Evolutionary conservation across 179 eudicot species (phyloP), one percentile per base, ranked within the genome.

Genomic region (Silene vulgaris): DNA sequence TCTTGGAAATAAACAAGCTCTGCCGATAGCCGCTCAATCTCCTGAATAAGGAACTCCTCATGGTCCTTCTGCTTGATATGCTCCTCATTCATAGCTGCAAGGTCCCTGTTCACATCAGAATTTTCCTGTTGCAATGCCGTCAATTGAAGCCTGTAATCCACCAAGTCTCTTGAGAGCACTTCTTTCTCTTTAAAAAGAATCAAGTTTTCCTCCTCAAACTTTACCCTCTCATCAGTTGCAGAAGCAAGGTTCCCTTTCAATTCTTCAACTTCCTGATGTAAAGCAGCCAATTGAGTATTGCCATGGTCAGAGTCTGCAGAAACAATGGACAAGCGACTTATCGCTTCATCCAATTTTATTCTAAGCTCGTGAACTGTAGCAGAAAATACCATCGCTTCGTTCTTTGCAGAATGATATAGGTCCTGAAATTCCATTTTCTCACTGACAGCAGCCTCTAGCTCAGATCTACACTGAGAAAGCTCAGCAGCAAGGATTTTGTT

Each of bases 391-490:
- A 69, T 85, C 35, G 75, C 81, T 75, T 92, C 92, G 21, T 79
- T 77, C 74, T 83, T 88, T 14, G 86, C 86, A 70, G 60, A 19
- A 70, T 76, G 69, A 76, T 79, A 80, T 80, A 88, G 77, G 75
- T 79, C 81, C 79, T 83, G 87, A 61, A 85, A 81, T 28, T 87
- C 88, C 73, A 80, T 85, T 80, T 71, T 90, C 73, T 77, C 88
- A 66, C 73, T 79, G 56, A 83, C 57, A 76, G 80, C 82, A 74
- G 69, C 80, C 69, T 85, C 84, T 68, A 92, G 81, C 70, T 95
- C 90, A 80, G 88, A 85, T 74, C 87, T 86, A 79, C 86, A 89
- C 77, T 79, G 79, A 60, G 80, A 79, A 82, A 88, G 90, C 82
- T 92, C 91, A 67, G 82, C 79, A 71, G 77, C 74, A 76, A 92